Conservation (phyloP, 495 filamentous ascomycete species). For the Echria macrotheca region DNA sequence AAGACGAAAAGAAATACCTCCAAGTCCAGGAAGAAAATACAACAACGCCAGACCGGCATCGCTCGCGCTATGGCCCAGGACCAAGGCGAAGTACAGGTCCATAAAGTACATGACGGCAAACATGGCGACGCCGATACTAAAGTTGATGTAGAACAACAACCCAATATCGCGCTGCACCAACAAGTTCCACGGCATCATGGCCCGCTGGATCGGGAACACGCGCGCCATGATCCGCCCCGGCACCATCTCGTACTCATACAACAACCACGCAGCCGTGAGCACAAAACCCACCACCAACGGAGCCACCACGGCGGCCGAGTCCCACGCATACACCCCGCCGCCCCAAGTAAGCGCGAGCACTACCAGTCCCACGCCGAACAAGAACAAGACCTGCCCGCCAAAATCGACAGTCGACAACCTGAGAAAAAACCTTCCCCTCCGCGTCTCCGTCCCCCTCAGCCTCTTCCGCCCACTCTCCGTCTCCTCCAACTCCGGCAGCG, state of each 20-base stretch:
- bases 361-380: conserved; percentile 53
- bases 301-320: conserved; percentile 41
- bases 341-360: conserved; percentile 57
- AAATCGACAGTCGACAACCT: conserved; percentile 50
- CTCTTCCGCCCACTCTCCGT: conserved; percentile 3
- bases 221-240: conserved; percentile 38
- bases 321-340: conserved; percentile 52
- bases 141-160: conserved; percentile 49
- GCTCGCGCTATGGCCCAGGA: conserved; percentile 39
- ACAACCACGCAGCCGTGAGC: conserved; percentile 41
- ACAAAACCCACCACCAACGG: conserved; percentile 47
- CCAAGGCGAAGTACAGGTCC: conserved; percentile 53
- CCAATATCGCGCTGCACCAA: conserved; percentile 46
- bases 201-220: conserved; percentile 41
- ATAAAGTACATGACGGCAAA: conserved; percentile 56
- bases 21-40: conserved; percentile 41
- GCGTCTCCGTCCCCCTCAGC: conserved; percentile 14
- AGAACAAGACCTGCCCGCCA: conserved; percentile 51
- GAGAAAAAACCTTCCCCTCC: conserved; percentile 18
- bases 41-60: conserved; percentile 48
- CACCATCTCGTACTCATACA: conserved; percentile 52
- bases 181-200: conserved; percentile 54
- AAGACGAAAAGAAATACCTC: conserved; percentile 27
- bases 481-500: conserved; percentile 24
- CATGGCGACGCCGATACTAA: conserved; percentile 47